These are phyloP conservation scores for Umbelopsis isabellina DNA, from an alignment of 192 early-diverging fungal genomes.

Conservation along the genomic window DNA sequence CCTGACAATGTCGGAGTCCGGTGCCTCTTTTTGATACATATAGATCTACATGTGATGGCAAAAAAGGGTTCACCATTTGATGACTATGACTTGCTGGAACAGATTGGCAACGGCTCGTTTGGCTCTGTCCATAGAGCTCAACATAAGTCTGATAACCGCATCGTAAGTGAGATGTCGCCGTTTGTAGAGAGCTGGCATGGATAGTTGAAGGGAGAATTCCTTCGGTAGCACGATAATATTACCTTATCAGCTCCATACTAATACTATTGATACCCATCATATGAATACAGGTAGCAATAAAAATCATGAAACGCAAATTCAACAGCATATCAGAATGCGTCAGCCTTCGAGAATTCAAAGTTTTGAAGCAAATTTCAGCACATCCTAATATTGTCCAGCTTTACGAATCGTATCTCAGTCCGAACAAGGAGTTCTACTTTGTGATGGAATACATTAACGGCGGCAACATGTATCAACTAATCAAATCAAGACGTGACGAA, in stretches of 20 bases:
- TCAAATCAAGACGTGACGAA: slow-evolving; percentile 71
- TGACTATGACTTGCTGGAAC: slow-evolving; percentile 66
- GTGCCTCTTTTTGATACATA: slow-evolving; percentile 1
- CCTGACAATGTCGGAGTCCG: slow-evolving; percentile 2
- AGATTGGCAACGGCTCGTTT: slow-evolving; percentile 85
- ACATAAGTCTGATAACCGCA: slow-evolving; percentile 65
- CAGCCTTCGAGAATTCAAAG: slow-evolving; percentile 80
- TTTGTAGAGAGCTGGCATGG: too few relatives aligned
- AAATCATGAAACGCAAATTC: slow-evolving; percentile 88
- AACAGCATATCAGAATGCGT: slow-evolving; percentile 70
- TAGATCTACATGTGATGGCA: slow-evolving; percentile 18
- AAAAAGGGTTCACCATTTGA: slow-evolving; percentile 38
- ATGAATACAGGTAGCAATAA: slow-evolving; percentile 76
- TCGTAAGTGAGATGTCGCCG: slow-evolving; percentile 49
- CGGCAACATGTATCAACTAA: slow-evolving; percentile 91
- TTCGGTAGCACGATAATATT: too few relatives aligned
- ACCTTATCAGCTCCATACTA: too few relatives aligned
- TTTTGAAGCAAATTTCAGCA: slow-evolving; percentile 69
- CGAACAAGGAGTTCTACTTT: slow-evolving; percentile 86
- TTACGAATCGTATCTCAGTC: slow-evolving; percentile 79
- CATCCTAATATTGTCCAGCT: slow-evolving; percentile 89
- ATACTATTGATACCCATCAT: background rate
- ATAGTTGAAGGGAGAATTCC: too few relatives aligned
- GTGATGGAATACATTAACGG: slow-evolving; percentile 95
- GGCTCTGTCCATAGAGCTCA: slow-evolving; percentile 73